Evolutionary conservation across 1,284 basidiomycete genomes (phyloP).

Genomic region (Pulveroboletus sp.): DNA sequence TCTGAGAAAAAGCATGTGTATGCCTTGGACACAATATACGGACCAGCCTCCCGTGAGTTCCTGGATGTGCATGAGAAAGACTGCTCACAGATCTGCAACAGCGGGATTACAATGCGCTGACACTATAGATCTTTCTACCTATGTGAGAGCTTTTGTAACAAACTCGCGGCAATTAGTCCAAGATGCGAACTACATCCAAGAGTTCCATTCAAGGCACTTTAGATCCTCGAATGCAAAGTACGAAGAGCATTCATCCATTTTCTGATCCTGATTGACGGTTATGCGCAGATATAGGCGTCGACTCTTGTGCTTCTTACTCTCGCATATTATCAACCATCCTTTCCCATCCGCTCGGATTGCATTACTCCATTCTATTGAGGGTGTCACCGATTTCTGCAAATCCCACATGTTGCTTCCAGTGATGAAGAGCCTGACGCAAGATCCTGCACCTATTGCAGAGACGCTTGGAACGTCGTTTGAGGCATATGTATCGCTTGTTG

Average conservation of each 20-base stretch:
- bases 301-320: conserved; percentile 78
- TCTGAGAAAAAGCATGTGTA: conserved; percentile 62
- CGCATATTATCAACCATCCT: conserved; percentile 73
- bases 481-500: conserved; percentile 50
- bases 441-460: conserved; percentile 17
- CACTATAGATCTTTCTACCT: conserved; percentile 67
- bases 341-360: conserved; percentile 51
- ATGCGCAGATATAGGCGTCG: conserved; percentile 68
- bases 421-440: conserved; percentile 48
- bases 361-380: conserved; percentile 61
- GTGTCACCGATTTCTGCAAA: conserved; percentile 67
- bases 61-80: not conserved
- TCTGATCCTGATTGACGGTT: conserved; percentile 12
- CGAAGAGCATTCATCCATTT: conserved; percentile 23
- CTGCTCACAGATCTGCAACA: conserved; percentile 31
- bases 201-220: conserved; percentile 67
- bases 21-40: conserved; percentile 84
- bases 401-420: conserved; percentile 65
- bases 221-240: conserved; percentile 51
- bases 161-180: conserved; percentile 66
- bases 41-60: conserved; percentile 58
- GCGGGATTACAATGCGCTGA: conserved; percentile 80
- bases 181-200: conserved; percentile 64
- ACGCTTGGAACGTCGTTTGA: conserved; percentile 36
- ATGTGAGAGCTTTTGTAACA: conserved; percentile 59